Conservation (phyloP, 345 rosid species). For the Nasturtium officinale region DNA sequence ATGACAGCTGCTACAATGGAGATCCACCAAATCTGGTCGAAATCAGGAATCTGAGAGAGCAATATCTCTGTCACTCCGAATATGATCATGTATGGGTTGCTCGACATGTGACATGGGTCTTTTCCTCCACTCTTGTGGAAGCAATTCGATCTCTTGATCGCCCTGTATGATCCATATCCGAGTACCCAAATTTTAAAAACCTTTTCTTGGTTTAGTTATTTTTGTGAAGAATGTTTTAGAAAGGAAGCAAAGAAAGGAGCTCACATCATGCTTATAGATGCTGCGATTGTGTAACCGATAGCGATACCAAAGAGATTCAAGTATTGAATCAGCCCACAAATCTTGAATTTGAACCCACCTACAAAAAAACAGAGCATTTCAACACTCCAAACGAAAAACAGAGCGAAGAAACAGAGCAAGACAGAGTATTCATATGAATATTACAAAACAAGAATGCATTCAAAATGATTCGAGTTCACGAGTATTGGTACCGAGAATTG, state of each 20-base stretch:
- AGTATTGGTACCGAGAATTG: constrained; percentile 62
- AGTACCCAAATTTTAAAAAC: neutral
- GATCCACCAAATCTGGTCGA: constrained; percentile 90
- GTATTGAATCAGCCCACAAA: constrained; percentile 72
- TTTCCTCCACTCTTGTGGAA: constrained; percentile 66
- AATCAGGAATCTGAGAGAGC: constrained; percentile 80
- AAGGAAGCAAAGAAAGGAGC: constrained; percentile 13
- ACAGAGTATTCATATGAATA: neutral
- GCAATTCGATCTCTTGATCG: constrained; percentile 76
- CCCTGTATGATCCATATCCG: constrained; percentile 51
- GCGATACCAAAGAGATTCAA: constrained; percentile 68
- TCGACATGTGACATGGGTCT: constrained; percentile 64
- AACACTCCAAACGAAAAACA: neutral
- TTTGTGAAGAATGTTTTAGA: neutral
- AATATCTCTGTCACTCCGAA: constrained; percentile 69
- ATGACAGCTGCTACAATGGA: constrained; percentile 87
- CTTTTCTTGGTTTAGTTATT: neutral
- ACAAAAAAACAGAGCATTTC: neutral
- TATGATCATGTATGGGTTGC: constrained; percentile 74
- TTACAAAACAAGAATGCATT: neutral
- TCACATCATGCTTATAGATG: constrained; percentile 84
- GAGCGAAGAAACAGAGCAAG: neutral
- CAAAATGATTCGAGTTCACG: neutral
- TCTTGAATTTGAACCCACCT: constrained; percentile 75
- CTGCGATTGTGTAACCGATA: constrained; percentile 76